phyloP scores from a whole-genome alignment of 768 basidiomycete genomes.

The Phanerochaete carnosa region DNA sequence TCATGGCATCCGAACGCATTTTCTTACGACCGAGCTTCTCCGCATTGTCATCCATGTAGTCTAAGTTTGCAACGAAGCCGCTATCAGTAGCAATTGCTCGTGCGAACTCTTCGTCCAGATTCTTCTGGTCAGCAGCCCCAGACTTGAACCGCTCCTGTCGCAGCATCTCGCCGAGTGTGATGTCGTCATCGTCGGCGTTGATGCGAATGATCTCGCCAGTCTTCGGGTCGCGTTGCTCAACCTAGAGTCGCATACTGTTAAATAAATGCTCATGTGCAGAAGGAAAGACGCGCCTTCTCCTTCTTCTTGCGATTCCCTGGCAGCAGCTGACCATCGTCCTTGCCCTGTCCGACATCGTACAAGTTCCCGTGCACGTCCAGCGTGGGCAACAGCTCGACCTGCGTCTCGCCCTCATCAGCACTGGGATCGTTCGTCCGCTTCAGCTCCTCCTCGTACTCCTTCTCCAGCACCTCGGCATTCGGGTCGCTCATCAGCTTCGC shows the following conservation, averaged over 20 bases:
- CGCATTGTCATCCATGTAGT: conserved; percentile 97
- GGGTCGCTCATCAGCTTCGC: conserved; percentile 85
- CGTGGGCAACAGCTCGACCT: conserved; percentile 89
- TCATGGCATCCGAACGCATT: conserved; percentile 96
- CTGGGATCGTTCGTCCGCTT: conserved; percentile 39
- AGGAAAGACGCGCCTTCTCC: conserved; percentile 47
- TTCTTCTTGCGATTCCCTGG: conserved; percentile 82
- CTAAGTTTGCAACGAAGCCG: conserved; percentile 85
- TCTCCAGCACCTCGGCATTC: conserved; percentile 74
- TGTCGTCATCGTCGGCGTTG: conserved; percentile 87
- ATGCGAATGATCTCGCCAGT: conserved; percentile 87
- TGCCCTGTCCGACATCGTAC: conserved; percentile 89
- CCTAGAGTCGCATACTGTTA: conserved; percentile 34
- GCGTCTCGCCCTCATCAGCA: conserved; percentile 23
- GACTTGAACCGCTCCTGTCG: conserved; percentile 90
- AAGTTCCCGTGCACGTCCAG: conserved; percentile 79
- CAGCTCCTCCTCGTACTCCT: conserved; percentile 77
- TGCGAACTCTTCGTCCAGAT: conserved; percentile 88
- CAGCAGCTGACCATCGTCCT: conserved; percentile 44
- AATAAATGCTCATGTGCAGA: neutral
- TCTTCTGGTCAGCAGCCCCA: conserved; percentile 88
- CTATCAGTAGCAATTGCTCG: conserved; percentile 84
- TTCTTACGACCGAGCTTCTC: conserved; percentile 90
- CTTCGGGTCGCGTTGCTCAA: conserved; percentile 87
- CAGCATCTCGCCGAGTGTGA: conserved; percentile 86